phyloP scores from a whole-genome alignment of 768 basidiomycete species.

The Boletus huronensis region DNA sequence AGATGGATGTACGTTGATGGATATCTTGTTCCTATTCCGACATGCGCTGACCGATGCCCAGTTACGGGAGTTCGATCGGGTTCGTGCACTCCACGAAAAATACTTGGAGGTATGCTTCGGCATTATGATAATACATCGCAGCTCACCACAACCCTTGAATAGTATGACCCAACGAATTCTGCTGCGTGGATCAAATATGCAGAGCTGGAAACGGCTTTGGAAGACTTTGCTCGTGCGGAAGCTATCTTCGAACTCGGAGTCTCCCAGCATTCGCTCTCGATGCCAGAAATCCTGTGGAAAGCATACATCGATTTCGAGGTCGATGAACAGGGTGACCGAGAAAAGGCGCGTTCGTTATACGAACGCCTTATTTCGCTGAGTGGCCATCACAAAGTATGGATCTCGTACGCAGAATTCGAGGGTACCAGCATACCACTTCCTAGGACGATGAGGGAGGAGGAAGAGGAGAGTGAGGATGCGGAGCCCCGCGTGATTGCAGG shows the following conservation, averaged over 20 bases:
- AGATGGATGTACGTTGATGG: conserved; percentile 66
- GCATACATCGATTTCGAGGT: conserved; percentile 97
- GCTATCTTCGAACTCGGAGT: conserved; percentile 93
- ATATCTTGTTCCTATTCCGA: background rate
- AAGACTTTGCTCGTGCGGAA: conserved; percentile 84
- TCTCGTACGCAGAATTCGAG: conserved; percentile 92
- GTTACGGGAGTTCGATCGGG: conserved; percentile 95
- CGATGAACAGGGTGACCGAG: conserved; percentile 83
- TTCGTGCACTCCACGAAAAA: conserved; percentile 87
- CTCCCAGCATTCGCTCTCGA: conserved; percentile 78
- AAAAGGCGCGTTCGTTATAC: conserved; percentile 78
- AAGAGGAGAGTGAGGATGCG: conserved; percentile 54
- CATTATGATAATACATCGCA: background rate
- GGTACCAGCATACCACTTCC: conserved; percentile 68
- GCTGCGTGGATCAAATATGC: conserved; percentile 96
- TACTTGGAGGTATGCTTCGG: conserved; percentile 71
- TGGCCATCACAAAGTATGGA: conserved; percentile 97
- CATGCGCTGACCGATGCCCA: conserved; percentile 28
- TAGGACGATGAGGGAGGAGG: conserved; percentile 64
- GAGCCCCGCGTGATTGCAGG: conserved; percentile 64
- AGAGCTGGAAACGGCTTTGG: conserved; percentile 82
- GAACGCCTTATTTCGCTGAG: conserved; percentile 83
- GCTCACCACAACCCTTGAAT: background rate
- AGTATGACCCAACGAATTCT: conserved; percentile 89
- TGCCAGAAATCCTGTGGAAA: conserved; percentile 95